Percentiles rank a stretch among this genome's conserved stretches.
These are phyloP conservation scores for Phylloporus sp. DNA, from an alignment of 768 basidiomycete genomes.

Conservation along the genomic window DNA sequence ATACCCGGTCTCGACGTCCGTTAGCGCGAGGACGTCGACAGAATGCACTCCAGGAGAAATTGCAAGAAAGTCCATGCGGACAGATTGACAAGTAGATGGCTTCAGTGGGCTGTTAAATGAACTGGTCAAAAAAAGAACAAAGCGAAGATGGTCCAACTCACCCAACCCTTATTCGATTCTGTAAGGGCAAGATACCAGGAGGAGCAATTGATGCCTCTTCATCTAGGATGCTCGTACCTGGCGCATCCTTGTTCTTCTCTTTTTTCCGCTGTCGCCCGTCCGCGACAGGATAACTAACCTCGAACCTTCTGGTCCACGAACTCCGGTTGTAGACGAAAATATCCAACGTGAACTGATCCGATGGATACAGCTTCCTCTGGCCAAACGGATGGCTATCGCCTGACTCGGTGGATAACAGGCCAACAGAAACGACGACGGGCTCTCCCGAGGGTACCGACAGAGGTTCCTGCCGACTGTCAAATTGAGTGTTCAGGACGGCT, in stretches of 20 bases:
- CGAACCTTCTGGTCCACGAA: slow-evolving; percentile 69
- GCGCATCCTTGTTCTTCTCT: slow-evolving; percentile 24
- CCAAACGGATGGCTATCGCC: slow-evolving; percentile 9
- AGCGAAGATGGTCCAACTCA: slow-evolving; percentile 35
- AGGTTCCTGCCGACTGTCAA: slow-evolving; percentile 28
- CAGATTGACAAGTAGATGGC: slow-evolving; percentile 81
- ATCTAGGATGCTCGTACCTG: slow-evolving; percentile 19
- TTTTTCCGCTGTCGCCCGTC: slow-evolving; percentile 39
- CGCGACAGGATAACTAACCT: slow-evolving; percentile 62
- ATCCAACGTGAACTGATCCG: slow-evolving; percentile 74
- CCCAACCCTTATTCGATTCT: slow-evolving; percentile 78
- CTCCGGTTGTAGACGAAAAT: slow-evolving; percentile 86
- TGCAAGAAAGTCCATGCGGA: slow-evolving; percentile 81
- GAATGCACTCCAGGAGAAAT: slow-evolving; percentile 75
- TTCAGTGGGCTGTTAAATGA: slow-evolving; percentile 54
- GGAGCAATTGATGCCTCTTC: slow-evolving; percentile 28
- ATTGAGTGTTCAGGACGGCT: slow-evolving; percentile 38
- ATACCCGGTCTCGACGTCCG: slow-evolving; percentile 69
- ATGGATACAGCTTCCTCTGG: slow-evolving; percentile 57
- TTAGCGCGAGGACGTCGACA: slow-evolving; percentile 65
- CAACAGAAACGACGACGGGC: slow-evolving; percentile 67
- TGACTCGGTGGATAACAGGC: slow-evolving; percentile 34
- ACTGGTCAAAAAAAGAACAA: neutral
- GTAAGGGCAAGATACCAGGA: slow-evolving; percentile 69
- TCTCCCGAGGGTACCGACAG: slow-evolving; percentile 35